A percentile compares a stretch with the other conserved stretches of the same genome.
Conservation (phyloP, 208 protist species). For the Leishmania mexicana region DNA sequence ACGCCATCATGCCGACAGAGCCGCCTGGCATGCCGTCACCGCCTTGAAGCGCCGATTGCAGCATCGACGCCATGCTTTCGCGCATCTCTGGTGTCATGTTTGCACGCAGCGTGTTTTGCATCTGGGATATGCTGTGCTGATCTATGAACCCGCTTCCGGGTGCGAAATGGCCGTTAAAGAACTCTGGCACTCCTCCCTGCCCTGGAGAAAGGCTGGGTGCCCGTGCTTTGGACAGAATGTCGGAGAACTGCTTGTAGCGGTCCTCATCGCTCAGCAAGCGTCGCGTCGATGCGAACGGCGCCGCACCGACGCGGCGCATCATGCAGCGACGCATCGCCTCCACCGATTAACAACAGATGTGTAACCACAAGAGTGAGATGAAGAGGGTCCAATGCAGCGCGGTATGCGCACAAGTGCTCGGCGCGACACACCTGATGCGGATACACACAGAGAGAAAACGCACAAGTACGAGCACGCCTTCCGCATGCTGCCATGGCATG, state of each 20-base stretch:
- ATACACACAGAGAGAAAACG: background rate
- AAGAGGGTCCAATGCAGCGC: background rate
- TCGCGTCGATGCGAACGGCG: background rate
- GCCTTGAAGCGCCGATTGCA: constrained; percentile 60
- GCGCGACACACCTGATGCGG: background rate
- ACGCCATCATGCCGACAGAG: constrained; percentile 90
- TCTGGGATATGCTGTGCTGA: constrained; percentile 46
- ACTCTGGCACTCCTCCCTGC: constrained; percentile 27
- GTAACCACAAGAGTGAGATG: background rate
- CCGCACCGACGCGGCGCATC: background rate
- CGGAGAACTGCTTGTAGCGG: constrained; percentile 61
- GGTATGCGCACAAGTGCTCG: too few relatives aligned
- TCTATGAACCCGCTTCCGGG: constrained; percentile 66
- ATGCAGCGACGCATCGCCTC: constrained; percentile 25
- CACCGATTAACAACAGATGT: background rate
- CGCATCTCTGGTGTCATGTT: constrained; percentile 86
- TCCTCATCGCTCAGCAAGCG: constrained; percentile 27
- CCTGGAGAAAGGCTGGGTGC: constrained; percentile 6
- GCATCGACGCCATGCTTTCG: constrained; percentile 81
- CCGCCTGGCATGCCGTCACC: constrained; percentile 63
- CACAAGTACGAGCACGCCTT: background rate
- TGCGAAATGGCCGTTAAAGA: constrained; percentile 81
- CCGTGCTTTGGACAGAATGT: constrained; percentile 60
- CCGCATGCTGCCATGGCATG: background rate
- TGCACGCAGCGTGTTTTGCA: constrained; percentile 67